Evolutionary conservation across 2,329 filamentous ascomycete genomes (phyloP), one percentile per base, ranked within the genome.

Genomic region (Orbilia ellipsospora): DNA sequence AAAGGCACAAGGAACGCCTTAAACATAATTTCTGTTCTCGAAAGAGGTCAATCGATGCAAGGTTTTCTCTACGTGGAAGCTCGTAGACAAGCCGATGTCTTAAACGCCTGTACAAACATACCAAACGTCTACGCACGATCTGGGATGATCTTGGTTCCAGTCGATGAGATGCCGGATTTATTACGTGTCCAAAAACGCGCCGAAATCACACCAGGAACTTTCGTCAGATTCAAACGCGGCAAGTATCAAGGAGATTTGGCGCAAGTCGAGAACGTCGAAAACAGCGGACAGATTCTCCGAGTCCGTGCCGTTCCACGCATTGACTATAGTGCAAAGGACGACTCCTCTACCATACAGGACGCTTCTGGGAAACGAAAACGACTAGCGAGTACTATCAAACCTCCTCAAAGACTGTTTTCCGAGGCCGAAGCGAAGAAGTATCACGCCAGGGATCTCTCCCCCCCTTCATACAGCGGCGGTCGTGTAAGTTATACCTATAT

Each of bases 81-180:
- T 12, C 89, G 91, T 79, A 89, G 92, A 77, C 91, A 95, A 81
- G 92, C 92, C 54, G 93, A 97, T 82, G 92, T 98, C 78, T 85
- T 94, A 80, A 86, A 90, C 62, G 92, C 93, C 6, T 85, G 97
- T 50, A 92, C 97, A 77, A 92, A 90, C 50, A 88, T 99, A 80
- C 88, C 92, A 76, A 93, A 97, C 80, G 91, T 96, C 44, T 99
- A 97, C 82, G 92, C 94, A 64, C 89, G 93, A 68, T 91, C 89
- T 28, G 95, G 93, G 83, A 90, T 95, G 84, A 88, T 94, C 52
- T 85, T 98, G 61, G 93, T 99, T 50, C 92, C 95, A 57, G 93
- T 98, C 80, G 96, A 96, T 82, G 95, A 99, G 83, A 97, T 97
- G 90, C 94, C 95, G 1, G 95, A 98, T 83, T 87, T 99, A n/a